Evolutionary conservation across 2,329 filamentous ascomycete genomes (phyloP).

Genomic region (Aspergillus uvarum): DNA sequence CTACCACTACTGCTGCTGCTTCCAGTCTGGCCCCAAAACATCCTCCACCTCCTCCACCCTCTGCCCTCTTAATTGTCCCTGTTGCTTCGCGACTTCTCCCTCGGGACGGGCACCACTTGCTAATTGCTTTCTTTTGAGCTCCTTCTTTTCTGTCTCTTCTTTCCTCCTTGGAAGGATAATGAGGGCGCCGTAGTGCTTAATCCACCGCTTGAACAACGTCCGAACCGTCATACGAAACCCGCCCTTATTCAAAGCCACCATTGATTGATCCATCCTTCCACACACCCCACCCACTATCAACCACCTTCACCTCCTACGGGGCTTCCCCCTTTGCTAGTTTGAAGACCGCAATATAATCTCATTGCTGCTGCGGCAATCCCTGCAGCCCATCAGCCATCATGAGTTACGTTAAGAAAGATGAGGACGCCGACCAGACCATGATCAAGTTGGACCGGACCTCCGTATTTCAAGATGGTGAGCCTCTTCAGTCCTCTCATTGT

Average conservation of each 20-base stretch:
- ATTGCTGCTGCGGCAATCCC: constrained; percentile 30
- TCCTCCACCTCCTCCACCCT: constrained; percentile 14
- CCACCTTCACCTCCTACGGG: constrained; percentile 10
- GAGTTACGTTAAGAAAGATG: constrained; percentile 99
- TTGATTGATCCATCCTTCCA: constrained; percentile 19
- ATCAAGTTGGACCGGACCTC: constrained; percentile 97
- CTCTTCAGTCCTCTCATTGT: constrained; percentile 9
- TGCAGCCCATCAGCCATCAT: constrained; percentile 52
- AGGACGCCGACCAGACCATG: constrained; percentile 89
- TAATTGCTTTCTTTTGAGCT: background rate
- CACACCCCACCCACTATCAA: background rate
- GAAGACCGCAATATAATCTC: constrained; percentile 14
- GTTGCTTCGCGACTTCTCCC: constrained; percentile 1
- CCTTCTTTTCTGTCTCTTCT: background rate
- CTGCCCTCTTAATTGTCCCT: constrained; percentile 4
- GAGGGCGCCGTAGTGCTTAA: constrained; percentile 31
- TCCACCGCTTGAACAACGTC: constrained; percentile 24
- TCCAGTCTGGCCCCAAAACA: constrained; percentile 11
- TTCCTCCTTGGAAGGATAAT: constrained; percentile 25
- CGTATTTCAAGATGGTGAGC: constrained; percentile 95
- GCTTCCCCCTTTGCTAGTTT: constrained; percentile 7
- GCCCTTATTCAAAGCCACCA: constrained; percentile 23
- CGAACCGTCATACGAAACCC: constrained; percentile 21
- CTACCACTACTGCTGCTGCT: too few species aligned
- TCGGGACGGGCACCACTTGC: background rate